A percentile compares a stretch with the other conserved stretches of the same genome.
phyloP scores from a whole-genome alignment of 108 stramenopile genomes.

The Bacterosira constricta region DNA sequence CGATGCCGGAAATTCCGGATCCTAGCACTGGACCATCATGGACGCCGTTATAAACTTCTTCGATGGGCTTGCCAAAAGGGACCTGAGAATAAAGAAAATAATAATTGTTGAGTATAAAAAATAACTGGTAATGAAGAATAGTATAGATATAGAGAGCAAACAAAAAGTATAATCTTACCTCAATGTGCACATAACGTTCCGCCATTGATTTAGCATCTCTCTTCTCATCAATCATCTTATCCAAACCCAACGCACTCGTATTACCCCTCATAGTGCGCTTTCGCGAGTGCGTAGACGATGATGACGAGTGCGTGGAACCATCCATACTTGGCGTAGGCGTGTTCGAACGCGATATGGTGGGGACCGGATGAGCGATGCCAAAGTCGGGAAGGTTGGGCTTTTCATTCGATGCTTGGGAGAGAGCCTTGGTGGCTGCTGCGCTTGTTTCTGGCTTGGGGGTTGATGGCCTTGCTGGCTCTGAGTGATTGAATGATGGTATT shows the following conservation, averaged over 20 bases:
- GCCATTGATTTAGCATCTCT: conserved; percentile 54
- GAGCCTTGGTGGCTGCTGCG: conserved; percentile 3
- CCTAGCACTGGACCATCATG: conserved; percentile 81
- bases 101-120: too few species aligned
- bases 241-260: conserved; percentile 42
- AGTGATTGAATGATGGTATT: not conserved
- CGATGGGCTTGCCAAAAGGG: conserved; percentile 76
- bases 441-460: not conserved
- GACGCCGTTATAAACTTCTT: conserved; percentile 86
- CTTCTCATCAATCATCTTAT: conserved; percentile 57
- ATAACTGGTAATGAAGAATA: not conserved
- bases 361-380: not conserved
- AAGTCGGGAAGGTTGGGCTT: not conserved
- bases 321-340: conserved; percentile 47
- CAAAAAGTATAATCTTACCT: conserved; percentile 20
- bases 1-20: conserved; percentile 80
- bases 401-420: not conserved
- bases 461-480: not conserved
- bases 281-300: conserved; percentile 2
- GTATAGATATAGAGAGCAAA: not conserved
- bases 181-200: conserved; percentile 52
- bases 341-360: conserved; percentile 23
- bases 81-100: conserved; percentile 18
- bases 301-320: conserved; percentile 32
- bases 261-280: conserved; percentile 16